phyloP scores from a whole-genome alignment of 371 early-diverging fungal species.

The Mortierella sp. region DNA sequence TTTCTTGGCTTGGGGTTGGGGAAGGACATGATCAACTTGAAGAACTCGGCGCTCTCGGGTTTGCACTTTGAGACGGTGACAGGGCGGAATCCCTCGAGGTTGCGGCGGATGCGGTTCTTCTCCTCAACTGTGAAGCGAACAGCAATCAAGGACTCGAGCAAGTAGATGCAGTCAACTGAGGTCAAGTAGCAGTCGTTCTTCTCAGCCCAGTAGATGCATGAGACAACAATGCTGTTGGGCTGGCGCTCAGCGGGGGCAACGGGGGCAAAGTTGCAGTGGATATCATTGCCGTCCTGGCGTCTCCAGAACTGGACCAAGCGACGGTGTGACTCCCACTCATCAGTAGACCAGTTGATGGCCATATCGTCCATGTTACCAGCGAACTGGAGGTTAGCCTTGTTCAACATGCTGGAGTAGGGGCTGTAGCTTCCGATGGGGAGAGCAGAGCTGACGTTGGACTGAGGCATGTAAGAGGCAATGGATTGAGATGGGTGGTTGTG shows the following conservation, averaged over 20 bases:
- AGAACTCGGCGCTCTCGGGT: constrained; percentile 80
- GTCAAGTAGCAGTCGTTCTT: constrained; percentile 83
- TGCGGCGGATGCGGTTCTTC: constrained; percentile 89
- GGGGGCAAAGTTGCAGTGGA: constrained; percentile 72
- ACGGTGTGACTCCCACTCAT: constrained; percentile 75
- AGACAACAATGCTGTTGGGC: constrained; percentile 77
- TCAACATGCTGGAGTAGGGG: constrained; percentile 69
- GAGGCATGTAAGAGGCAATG: constrained; percentile 25
- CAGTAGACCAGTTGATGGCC: constrained; percentile 67
- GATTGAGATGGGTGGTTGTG: constrained; percentile 26
- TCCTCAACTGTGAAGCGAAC: constrained; percentile 87
- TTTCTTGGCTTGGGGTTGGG: constrained; percentile 88
- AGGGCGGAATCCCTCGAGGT: constrained; percentile 88
- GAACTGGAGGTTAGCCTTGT: constrained; percentile 78
- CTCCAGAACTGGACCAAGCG: constrained; percentile 84
- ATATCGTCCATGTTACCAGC: constrained; percentile 74
- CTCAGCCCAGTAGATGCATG: constrained; percentile 88
- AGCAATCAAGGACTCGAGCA: constrained; percentile 81
- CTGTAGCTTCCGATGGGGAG: constrained; percentile 54
- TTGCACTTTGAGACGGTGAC: constrained; percentile 84
- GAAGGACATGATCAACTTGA: constrained; percentile 86
- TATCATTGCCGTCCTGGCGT: constrained; percentile 70
- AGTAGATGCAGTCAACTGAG: constrained; percentile 84
- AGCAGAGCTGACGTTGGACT: constrained; percentile 19
- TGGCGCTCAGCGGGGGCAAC: constrained; percentile 67